Conservation (phyloP, 305 asterid species). For the Solanum hybrid region DNA sequence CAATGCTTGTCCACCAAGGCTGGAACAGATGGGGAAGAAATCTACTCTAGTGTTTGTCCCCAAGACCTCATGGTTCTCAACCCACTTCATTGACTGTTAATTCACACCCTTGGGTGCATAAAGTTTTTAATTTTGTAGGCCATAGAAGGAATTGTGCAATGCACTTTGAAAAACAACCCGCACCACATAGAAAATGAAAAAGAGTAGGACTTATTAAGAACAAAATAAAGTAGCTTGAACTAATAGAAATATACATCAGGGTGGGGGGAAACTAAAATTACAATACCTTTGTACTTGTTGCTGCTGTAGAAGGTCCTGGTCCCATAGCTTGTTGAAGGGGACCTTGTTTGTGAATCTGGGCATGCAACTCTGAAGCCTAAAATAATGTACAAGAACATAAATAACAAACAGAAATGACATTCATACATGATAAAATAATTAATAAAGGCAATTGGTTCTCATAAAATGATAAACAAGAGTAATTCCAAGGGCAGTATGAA, state of each 20-base stretch:
- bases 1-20: too few species aligned
- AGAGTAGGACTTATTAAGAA: not conserved
- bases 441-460: not conserved
- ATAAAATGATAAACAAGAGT: not conserved
- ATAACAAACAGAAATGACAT: not conserved
- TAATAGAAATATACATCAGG: not conserved
- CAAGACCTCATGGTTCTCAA: not conserved
- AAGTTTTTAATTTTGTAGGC: not conserved
- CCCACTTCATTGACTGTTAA: not conserved
- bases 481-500: not conserved
- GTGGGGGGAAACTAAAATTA: not conserved
- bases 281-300: constrained; percentile 67
- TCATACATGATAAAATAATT: not conserved
- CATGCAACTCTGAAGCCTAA: constrained; percentile 80
- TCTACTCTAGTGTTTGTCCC: not conserved
- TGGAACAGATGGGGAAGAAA: not conserved
- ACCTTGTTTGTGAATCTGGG: constrained; percentile 77
- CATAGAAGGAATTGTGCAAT: not conserved
- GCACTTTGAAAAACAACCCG: not conserved
- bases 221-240: not conserved
- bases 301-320: constrained; percentile 53
- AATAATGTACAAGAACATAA: not conserved
- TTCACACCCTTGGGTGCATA: not conserved
- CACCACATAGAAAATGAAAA: not conserved
- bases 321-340: constrained; percentile 52